Evolutionary conservation across 78 protist genomes (phyloP).

Genomic region (Monocercomonoides exilis): DNA sequence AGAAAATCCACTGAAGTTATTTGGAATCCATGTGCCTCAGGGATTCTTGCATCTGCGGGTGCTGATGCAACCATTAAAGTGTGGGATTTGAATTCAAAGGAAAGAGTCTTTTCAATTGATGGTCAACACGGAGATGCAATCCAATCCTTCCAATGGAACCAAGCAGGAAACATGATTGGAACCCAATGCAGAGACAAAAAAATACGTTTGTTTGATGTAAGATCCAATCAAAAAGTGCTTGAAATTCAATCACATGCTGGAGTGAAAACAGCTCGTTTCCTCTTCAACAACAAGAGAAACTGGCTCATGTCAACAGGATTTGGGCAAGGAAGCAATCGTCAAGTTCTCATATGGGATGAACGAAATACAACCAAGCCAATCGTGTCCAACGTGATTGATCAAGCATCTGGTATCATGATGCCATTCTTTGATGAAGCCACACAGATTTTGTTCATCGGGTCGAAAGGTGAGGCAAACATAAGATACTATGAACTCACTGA

Average conservation of each 20-base stretch:
- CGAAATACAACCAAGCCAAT: not conserved
- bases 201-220: not conserved
- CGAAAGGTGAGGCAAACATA: not conserved
- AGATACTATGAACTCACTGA: not conserved
- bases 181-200: not conserved
- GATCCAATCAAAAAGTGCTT: not conserved
- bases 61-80: not conserved
- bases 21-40: not conserved
- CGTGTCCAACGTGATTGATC: not conserved
- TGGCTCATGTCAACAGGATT: not conserved
- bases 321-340: not conserved
- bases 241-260: not conserved
- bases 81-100: not conserved
- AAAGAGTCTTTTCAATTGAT: not conserved
- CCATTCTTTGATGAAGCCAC: not conserved
- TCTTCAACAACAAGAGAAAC: not conserved
- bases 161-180: not conserved
- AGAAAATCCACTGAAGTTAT: not conserved
- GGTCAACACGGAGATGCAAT: not conserved
- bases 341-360: not conserved
- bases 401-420: not conserved
- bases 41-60: not conserved
- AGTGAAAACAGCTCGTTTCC: not conserved
- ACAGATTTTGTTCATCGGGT: not conserved
- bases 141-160: not conserved